Conservation (phyloP, 2,329 filamentous ascomycete genomes). For the Thielaviopsis populi region DNA sequence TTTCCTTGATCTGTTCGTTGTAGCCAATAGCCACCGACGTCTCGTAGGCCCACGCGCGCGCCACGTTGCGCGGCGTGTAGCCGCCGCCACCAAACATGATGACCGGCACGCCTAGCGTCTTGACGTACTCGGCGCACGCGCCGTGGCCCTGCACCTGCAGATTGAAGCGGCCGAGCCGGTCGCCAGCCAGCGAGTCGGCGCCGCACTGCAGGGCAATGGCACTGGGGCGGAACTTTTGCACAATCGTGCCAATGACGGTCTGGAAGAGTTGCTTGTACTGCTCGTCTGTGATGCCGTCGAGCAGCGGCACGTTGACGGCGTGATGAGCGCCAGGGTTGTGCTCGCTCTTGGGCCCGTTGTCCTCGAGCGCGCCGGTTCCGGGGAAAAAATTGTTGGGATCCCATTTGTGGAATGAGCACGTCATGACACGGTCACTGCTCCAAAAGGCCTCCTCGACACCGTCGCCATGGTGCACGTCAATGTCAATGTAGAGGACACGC, state of each 20-base stretch:
- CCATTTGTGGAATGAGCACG: conserved; percentile 93
- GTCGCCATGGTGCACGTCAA: conserved; percentile 83
- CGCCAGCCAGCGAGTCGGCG: conserved; percentile 84
- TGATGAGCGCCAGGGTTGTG: conserved; percentile 81
- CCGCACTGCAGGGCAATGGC: conserved; percentile 93
- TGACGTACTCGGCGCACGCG: conserved; percentile 78
- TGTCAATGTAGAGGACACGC: conserved; percentile 86
- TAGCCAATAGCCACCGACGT: conserved; percentile 76
- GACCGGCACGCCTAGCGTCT: conserved; percentile 62
- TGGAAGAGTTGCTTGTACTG: conserved; percentile 81
- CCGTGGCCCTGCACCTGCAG: conserved; percentile 91
- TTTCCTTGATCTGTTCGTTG: conserved; percentile 44
- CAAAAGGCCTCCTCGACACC: conserved; percentile 86
- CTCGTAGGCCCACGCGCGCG: conserved; percentile 92
- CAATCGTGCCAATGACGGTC: conserved; percentile 59
- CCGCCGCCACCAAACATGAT: conserved; percentile 88
- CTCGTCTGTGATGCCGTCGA: conserved; percentile 80
- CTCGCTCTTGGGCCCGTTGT: conserved; percentile 69
- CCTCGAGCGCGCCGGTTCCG: conserved; percentile 72
- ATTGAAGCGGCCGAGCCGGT: conserved; percentile 89
- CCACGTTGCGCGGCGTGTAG: conserved; percentile 92
- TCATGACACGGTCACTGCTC: conserved; percentile 79
- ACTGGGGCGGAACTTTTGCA: conserved; percentile 71
- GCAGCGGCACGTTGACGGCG: conserved; percentile 75
- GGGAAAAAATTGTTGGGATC: conserved; percentile 75